Evolutionary conservation across 1,284 basidiomycete genomes (phyloP).

Genomic region (Chalciporus sp.): DNA sequence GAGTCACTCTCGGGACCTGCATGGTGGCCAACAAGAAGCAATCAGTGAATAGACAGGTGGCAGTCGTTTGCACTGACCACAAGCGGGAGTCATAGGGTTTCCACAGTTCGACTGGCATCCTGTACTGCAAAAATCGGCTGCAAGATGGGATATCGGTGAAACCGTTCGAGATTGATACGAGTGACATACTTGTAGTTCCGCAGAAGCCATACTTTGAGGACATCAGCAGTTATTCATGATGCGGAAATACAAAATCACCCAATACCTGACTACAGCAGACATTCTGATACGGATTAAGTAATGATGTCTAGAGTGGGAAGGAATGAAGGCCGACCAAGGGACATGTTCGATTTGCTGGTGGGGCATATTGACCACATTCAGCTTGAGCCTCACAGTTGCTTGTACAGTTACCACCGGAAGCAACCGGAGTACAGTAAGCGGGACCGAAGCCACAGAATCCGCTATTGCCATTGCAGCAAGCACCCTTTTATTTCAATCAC

Average conservation of each 20-base stretch:
- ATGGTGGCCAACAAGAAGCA: not conserved
- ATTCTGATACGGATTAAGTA: not conserved
- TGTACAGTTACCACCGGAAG: slow-evolving; percentile 2
- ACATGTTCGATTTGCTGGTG: slow-evolving; percentile 1
- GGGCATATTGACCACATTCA: slow-evolving; percentile 1
- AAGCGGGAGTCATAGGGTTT: not conserved
- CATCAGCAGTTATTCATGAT: not conserved
- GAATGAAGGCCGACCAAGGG: not conserved
- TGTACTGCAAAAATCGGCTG: slow-evolving; percentile 3
- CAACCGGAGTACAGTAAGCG: not conserved
- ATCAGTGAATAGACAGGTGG: not conserved
- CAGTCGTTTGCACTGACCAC: not conserved
- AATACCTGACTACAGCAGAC: slow-evolving; percentile 4
- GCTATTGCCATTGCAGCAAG: slow-evolving; percentile 2
- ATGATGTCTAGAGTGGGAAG: not conserved
- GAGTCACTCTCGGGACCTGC: not conserved
- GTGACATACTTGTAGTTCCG: slow-evolving; percentile 1
- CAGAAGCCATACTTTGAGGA: slow-evolving; percentile 1
- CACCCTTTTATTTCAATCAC: not conserved
- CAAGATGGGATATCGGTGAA: not conserved
- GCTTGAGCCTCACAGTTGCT: slow-evolving; percentile 3
- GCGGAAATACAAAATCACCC: not conserved
- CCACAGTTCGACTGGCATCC: not conserved
- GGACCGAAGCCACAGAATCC: slow-evolving; percentile 3
- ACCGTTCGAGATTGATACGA: not conserved